phyloP scores from a whole-genome alignment of 192 early-diverging fungal genomes.

The Thamnidium elegans region DNA sequence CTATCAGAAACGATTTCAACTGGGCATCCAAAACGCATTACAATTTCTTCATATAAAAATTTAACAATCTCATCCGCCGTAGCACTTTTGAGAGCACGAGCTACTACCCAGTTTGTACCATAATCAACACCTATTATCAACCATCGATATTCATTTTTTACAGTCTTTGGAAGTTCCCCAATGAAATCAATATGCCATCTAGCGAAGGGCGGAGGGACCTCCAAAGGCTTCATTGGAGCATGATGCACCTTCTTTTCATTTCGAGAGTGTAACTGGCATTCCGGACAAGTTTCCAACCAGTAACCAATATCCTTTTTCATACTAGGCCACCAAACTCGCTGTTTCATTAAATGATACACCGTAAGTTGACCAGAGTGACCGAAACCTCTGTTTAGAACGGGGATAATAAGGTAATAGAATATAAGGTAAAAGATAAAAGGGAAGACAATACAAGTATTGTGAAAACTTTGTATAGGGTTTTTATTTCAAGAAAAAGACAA shows the following conservation, averaged over 20 bases:
- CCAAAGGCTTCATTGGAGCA: background rate
- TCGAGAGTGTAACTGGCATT: background rate
- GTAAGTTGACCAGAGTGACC: background rate
- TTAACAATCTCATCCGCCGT: constrained; percentile 12
- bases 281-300: constrained; percentile 1
- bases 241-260: background rate
- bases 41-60: constrained; percentile 31
- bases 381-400: too few species aligned
- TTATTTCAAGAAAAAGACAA: too few species aligned
- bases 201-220: too few species aligned
- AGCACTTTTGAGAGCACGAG: constrained; percentile 4
- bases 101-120: constrained; percentile 27
- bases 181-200: constrained; percentile 9
- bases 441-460: too few species aligned
- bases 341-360: background rate
- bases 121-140: constrained; percentile 27
- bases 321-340: constrained; percentile 15
- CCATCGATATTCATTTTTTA: constrained; percentile 6
- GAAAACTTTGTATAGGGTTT: too few species aligned
- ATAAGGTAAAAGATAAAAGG: too few species aligned
- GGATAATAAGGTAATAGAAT: too few species aligned
- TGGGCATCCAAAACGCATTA: too few species aligned
- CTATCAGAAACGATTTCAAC: constrained; percentile 20
- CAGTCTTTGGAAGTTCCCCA: background rate
- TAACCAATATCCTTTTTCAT: constrained; percentile 2